Evolutionary conservation across 768 basidiomycete species (phyloP).

Genomic region (Auriculariales sp.): DNA sequence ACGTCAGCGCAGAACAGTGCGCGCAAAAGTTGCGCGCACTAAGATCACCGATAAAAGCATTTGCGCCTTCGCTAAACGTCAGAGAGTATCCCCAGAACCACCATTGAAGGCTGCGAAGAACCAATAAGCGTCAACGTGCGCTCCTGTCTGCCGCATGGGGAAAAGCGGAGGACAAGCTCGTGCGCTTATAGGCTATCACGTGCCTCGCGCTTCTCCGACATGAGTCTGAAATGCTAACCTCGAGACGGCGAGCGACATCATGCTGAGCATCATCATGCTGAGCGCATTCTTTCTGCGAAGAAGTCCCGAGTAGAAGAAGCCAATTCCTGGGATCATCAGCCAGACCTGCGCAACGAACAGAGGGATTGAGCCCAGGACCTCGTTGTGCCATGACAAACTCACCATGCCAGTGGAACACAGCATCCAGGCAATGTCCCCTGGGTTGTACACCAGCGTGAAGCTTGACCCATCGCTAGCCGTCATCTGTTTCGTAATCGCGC

Average conservation of each 20-base stretch:
- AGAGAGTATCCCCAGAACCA: conserved; percentile 97
- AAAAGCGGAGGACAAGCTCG: not conserved
- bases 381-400: conserved; percentile 23
- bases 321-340: conserved; percentile 76
- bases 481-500: not conserved
- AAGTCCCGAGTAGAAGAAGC: conserved; percentile 84
- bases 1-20: conserved; percentile 37
- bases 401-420: conserved; percentile 48
- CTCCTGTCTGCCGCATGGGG: not conserved
- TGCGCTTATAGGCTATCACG: no score
- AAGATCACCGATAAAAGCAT: conserved; percentile 73
- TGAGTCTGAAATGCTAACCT: no score
- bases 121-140: not conserved
- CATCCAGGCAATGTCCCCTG: conserved; percentile 58
- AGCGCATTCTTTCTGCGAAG: conserved; percentile 88
- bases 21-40: no score
- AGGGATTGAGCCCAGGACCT: no score
- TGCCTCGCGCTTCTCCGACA: no score
- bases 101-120: conserved; percentile 40
- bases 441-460: conserved; percentile 28
- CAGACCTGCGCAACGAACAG: conserved; percentile 29
- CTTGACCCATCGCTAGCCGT: conserved; percentile 5
- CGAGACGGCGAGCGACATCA: conserved; percentile 67
- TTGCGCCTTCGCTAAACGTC: conserved; percentile 69
- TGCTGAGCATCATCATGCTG: conserved; percentile 71